Conservation (phyloP, 768 basidiomycete species). For the Flagelloscypha sp. region DNA sequence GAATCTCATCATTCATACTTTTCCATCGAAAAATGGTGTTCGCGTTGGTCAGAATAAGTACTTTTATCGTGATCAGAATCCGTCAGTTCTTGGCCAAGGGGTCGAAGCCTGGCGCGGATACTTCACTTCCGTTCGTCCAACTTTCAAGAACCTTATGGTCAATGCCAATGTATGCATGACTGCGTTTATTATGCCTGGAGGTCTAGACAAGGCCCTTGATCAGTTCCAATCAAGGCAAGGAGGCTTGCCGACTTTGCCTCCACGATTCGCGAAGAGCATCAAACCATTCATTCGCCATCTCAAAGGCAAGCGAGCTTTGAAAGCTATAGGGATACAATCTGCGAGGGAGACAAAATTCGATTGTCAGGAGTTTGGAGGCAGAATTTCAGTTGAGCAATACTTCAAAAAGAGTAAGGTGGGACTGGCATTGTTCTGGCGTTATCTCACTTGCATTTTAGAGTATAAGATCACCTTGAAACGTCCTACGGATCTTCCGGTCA, state of each 20-base stretch:
- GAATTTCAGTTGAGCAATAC: slow-evolving; percentile 53
- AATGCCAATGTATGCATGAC: slow-evolving; percentile 54
- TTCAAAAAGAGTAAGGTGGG: slow-evolving; percentile 50
- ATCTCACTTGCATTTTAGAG: slow-evolving; percentile 29
- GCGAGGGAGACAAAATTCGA: slow-evolving; percentile 45
- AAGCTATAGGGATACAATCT: slow-evolving; percentile 26
- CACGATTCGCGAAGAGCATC: slow-evolving; percentile 41
- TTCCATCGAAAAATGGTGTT: slow-evolving; percentile 47
- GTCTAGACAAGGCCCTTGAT: slow-evolving; percentile 49
- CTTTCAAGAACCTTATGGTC: slow-evolving; percentile 51
- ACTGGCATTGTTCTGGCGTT: slow-evolving; percentile 3
- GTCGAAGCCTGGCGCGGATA: slow-evolving; percentile 51
- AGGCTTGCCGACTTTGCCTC: slow-evolving; percentile 37
- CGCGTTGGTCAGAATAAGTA: slow-evolving; percentile 60
- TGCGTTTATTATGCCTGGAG: slow-evolving; percentile 50
- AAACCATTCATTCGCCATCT: slow-evolving; percentile 51
- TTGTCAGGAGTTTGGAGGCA: slow-evolving; percentile 47
- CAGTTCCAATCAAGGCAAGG: slow-evolving; percentile 41
- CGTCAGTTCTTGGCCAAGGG: slow-evolving; percentile 35
- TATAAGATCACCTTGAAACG: slow-evolving; percentile 44
- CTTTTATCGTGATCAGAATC: slow-evolving; percentile 38
- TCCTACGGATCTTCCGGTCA: slow-evolving; percentile 42
- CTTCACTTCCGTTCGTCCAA: slow-evolving; percentile 51
- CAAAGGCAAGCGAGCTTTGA: slow-evolving; percentile 40
- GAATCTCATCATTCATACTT: slow-evolving; percentile 54